Percentiles rank a stretch among this genome's conserved stretches.
Conservation (phyloP, 345 rosid genomes). For the Hypericum perforatum region DNA sequence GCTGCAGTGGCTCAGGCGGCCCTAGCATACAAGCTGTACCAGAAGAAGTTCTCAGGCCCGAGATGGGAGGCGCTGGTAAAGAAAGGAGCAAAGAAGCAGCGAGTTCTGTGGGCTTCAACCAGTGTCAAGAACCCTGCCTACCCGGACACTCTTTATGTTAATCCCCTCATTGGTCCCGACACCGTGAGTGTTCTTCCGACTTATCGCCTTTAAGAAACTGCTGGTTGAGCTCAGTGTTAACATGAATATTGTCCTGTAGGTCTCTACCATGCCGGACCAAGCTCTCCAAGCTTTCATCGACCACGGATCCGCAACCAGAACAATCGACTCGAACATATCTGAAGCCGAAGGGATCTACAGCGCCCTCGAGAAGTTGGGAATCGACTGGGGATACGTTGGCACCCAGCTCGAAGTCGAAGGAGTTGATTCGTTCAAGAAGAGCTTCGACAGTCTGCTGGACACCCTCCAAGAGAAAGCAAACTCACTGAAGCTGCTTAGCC, state of each 20-base stretch:
- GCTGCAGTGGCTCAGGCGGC: constrained; percentile 98
- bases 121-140: constrained; percentile 97
- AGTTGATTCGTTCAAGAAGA: constrained; percentile 83
- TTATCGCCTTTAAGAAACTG: neutral
- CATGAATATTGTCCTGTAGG: constrained; percentile 28
- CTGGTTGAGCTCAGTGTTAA: no score
- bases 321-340: constrained; percentile 76
- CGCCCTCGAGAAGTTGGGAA: constrained; percentile 91
- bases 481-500: constrained; percentile 63
- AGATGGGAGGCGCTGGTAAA: constrained; percentile 93
- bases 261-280: constrained; percentile 99
- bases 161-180: constrained; percentile 93
- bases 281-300: constrained; percentile 84
- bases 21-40: constrained; percentile 85
- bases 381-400: constrained; percentile 78
- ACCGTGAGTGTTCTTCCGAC: constrained; percentile 40
- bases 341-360: constrained; percentile 96
- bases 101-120: constrained; percentile 92
- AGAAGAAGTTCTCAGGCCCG: constrained; percentile 94
- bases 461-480: constrained; percentile 94
- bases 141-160: constrained; percentile 76
- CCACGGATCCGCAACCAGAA: constrained; percentile 75
- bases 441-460: constrained; percentile 87
- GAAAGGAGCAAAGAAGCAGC: constrained; percentile 98
- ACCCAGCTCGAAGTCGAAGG: constrained; percentile 83